Evolutionary conservation across 768 basidiomycete species (phyloP).

Genomic region (Serendipita vermifera): DNA sequence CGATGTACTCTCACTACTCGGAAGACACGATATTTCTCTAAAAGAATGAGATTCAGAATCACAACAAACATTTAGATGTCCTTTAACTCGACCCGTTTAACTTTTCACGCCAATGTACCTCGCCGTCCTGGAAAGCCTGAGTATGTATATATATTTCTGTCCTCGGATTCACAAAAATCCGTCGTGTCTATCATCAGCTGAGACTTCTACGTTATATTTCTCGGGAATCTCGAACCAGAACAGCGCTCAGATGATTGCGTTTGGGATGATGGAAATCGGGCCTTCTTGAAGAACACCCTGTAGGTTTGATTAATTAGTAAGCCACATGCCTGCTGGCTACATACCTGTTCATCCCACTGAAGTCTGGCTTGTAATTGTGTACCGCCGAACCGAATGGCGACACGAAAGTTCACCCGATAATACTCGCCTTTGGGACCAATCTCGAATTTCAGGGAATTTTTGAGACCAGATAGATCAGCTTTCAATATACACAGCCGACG

Average conservation of each 20-base stretch:
- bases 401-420: neutral
- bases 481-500: neutral
- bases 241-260: neutral
- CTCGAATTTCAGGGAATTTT: too few species aligned
- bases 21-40: too few species aligned
- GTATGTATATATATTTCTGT: too few species aligned
- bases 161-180: neutral
- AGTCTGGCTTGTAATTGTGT: neutral
- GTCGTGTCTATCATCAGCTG: neutral
- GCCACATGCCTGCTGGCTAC: neutral
- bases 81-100: slow-evolving; percentile 7
- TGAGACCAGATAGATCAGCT: neutral
- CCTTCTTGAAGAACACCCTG: neutral
- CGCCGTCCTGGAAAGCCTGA: too few species aligned
- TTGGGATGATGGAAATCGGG: neutral
- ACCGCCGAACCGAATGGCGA: neutral
- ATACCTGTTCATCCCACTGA: neutral
- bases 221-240: neutral
- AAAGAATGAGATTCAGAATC: too few species aligned
- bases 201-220: neutral
- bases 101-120: too few species aligned
- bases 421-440: neutral
- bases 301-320: neutral
- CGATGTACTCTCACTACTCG: too few species aligned
- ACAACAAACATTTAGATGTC: too few species aligned